These are phyloP conservation scores for Raddia distichophylla DNA, from an alignment of 176 grass and related monocot genomes.

Conservation along the genomic window DNA sequence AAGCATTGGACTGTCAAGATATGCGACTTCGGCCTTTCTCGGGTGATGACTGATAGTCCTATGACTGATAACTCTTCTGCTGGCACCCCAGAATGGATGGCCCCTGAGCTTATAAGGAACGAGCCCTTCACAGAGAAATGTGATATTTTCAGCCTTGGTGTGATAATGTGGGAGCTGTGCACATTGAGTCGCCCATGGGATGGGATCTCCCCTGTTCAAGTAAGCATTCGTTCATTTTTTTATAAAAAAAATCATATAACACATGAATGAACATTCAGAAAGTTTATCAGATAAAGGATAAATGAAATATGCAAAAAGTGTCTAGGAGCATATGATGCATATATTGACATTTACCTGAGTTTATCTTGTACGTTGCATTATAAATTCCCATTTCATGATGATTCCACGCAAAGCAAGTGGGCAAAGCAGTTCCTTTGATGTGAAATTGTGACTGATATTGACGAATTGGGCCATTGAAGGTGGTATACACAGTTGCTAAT, in stretches of 20 bases:
- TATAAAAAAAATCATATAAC: background rate
- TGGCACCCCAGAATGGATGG: slow-evolving; percentile 99
- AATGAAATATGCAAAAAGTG: too few species aligned
- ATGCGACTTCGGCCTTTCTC: slow-evolving; percentile 98
- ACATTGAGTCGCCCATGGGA: slow-evolving; percentile 96
- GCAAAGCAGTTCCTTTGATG: slow-evolving; percentile 11
- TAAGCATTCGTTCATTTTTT: slow-evolving; percentile 45
- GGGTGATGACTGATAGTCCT: slow-evolving; percentile 64
- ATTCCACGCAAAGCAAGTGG: slow-evolving; percentile 18
- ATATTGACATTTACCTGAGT: background rate
- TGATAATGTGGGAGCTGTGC: slow-evolving; percentile 99
- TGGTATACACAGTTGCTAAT: slow-evolving; percentile 83
- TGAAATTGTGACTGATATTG: slow-evolving; percentile 7
- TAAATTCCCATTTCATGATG: slow-evolving; percentile 24
- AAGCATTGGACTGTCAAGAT: slow-evolving; percentile 97
- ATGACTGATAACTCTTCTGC: slow-evolving; percentile 92
- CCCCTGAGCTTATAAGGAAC: slow-evolving; percentile 92
- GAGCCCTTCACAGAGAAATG: slow-evolving; percentile 98
- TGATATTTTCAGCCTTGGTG: slow-evolving; percentile 98
- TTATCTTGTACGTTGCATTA: background rate
- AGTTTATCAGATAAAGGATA: too few species aligned
- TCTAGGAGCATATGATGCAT: slow-evolving; percentile 20
- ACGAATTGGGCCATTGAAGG: slow-evolving; percentile 50
- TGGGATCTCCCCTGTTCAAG: slow-evolving; percentile 85
- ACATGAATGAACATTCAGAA: slow-evolving; percentile 13